Evolutionary conservation across 2,329 filamentous ascomycete species (phyloP).

Genomic region (Xylaria sp.): DNA sequence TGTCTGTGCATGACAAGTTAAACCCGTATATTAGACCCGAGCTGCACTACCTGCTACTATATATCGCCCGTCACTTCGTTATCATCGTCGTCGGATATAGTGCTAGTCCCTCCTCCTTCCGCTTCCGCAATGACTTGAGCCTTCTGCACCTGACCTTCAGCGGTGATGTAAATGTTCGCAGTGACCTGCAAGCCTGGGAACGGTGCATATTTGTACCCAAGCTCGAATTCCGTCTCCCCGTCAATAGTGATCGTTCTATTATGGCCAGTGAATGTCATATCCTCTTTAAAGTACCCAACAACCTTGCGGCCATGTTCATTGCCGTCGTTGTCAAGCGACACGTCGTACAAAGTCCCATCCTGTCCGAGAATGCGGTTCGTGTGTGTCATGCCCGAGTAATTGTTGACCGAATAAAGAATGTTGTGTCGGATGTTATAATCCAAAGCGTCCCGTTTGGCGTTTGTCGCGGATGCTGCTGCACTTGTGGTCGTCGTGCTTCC

Average conservation of each 20-base stretch:
- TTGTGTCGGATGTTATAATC: slow-evolving; percentile 64
- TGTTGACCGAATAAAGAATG: slow-evolving; percentile 70
- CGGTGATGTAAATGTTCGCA: slow-evolving; percentile 61
- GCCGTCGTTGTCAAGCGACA: slow-evolving; percentile 65
- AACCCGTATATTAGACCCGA: too few relatives aligned
- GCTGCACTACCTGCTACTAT: too few relatives aligned
- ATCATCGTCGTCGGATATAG: slow-evolving; percentile 29
- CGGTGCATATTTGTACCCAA: slow-evolving; percentile 65
- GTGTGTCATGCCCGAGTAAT: slow-evolving; percentile 66
- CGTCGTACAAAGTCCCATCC: slow-evolving; percentile 65
- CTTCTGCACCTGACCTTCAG: slow-evolving; percentile 59
- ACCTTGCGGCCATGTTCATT: slow-evolving; percentile 55
- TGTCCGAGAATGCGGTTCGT: slow-evolving; percentile 68
- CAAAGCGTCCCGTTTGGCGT: slow-evolving; percentile 43
- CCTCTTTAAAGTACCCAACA: slow-evolving; percentile 61
- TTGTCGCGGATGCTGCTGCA: slow-evolving; percentile 31
- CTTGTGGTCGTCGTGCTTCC: slow-evolving; percentile 40
- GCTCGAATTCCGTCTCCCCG: slow-evolving; percentile 59
- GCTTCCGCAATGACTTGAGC: slow-evolving; percentile 65
- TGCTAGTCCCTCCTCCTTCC: slow-evolving; percentile 63
- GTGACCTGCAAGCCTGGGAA: slow-evolving; percentile 60
- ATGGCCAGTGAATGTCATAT: slow-evolving; percentile 67
- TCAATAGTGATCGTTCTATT: slow-evolving; percentile 59
- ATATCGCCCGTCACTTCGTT: too few relatives aligned
- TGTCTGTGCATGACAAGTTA: too few relatives aligned